Evolutionary conservation across 179 eudicot genomes (phyloP).

Genomic region (Beta corolliflora): DNA sequence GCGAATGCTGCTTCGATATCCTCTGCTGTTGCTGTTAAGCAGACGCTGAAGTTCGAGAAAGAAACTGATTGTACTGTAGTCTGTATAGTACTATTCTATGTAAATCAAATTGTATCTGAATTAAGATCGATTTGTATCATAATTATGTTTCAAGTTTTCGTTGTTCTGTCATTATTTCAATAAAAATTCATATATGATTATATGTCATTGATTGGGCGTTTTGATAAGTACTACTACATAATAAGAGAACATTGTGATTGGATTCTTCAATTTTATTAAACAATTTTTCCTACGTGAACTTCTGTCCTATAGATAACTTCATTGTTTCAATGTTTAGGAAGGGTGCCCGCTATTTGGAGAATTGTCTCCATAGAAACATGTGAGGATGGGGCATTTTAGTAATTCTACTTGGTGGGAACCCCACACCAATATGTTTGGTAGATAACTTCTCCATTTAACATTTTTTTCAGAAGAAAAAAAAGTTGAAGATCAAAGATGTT

Average conservation of each 20-base stretch:
- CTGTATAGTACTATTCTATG: background rate
- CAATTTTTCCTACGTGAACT: no score
- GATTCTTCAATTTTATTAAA: background rate
- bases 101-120: background rate
- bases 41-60: background rate
- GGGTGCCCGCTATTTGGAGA: no score
- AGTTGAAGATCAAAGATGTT: no score
- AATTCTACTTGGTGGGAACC: no score
- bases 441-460: no score
- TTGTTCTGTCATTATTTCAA: background rate
- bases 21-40: conserved; percentile 38
- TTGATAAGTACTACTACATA: background rate
- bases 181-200: background rate
- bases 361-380: no score
- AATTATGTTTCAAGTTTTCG: background rate
- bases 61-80: background rate
- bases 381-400: no score
- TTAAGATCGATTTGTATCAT: conserved; percentile 1
- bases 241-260: background rate
- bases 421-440: no score
- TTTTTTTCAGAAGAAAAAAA: no score
- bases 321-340: no score
- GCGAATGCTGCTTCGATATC: conserved; percentile 37
- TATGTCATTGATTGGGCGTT: no score
- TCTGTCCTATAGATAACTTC: no score